phyloP scores from a whole-genome alignment of 768 basidiomycete genomes.

The Chiua virens region DNA sequence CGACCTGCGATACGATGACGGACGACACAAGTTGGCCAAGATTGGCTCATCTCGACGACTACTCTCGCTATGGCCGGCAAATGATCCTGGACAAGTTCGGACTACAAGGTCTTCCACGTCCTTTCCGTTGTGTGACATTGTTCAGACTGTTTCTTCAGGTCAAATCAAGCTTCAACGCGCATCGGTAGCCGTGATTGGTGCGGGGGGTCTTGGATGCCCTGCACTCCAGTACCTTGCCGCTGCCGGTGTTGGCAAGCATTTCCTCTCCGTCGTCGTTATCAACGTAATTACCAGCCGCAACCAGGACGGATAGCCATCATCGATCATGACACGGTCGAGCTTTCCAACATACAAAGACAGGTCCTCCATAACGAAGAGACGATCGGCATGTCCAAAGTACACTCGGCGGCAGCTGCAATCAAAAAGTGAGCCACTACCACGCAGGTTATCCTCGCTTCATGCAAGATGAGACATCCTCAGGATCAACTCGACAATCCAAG shows the following conservation, averaged over 20 bases:
- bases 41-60: conserved; percentile 60
- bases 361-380: conserved; percentile 77
- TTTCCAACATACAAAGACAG: conserved; percentile 91
- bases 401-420: conserved; percentile 75
- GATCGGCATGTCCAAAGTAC: conserved; percentile 76
- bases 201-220: conserved; percentile 95
- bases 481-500: conserved; percentile 66
- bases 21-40: conserved; percentile 15
- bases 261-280: neutral
- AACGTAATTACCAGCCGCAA: conserved; percentile 5
- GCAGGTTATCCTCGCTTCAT: neutral
- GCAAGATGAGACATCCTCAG: conserved; percentile 38
- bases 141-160: conserved; percentile 44
- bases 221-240: conserved; percentile 92
- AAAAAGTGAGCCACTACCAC: conserved; percentile 45
- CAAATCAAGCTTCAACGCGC: conserved; percentile 79
- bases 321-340: conserved; percentile 85
- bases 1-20: neutral
- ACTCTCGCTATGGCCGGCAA: conserved; percentile 90
- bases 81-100: conserved; percentile 94
- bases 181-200: conserved; percentile 85
- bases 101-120: conserved; percentile 57
- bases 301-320: conserved; percentile 84
- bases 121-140: neutral
- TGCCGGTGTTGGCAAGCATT: conserved; percentile 78